These are phyloP conservation scores for Austroboletus niveus DNA, from an alignment of 1,284 basidiomycete species.

Conservation along the genomic window DNA sequence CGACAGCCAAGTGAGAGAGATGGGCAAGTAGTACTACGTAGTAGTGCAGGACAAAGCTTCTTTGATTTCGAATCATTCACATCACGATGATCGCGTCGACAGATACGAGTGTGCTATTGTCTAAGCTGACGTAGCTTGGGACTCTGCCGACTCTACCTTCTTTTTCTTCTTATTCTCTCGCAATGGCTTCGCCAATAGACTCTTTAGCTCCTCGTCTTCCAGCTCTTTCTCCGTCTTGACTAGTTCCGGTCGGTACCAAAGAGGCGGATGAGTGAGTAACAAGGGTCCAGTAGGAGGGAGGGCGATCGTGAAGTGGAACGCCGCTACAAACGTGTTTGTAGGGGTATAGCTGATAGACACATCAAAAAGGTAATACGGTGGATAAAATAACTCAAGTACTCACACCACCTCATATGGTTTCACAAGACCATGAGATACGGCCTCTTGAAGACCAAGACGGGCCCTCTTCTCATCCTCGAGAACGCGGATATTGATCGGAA, in stretches of 20 bases:
- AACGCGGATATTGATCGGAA: conserved; percentile 95
- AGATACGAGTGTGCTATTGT: conserved; percentile 23
- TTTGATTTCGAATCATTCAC: conserved; percentile 11
- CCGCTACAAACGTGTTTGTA: conserved; percentile 78
- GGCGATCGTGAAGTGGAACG: conserved; percentile 95
- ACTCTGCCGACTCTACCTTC: conserved; percentile 45
- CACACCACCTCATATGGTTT: conserved; percentile 90
- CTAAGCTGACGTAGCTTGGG: conserved; percentile 30
- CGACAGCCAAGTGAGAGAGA: neutral
- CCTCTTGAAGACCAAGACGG: conserved; percentile 94
- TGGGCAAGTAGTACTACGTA: too few species aligned
- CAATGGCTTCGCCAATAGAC: conserved; percentile 73
- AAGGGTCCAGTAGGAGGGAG: conserved; percentile 83
- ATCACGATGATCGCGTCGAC: conserved; percentile 15
- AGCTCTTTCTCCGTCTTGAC: conserved; percentile 88
- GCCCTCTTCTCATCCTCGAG: conserved; percentile 96
- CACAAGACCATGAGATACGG: conserved; percentile 88
- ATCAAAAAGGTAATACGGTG: conserved; percentile 8
- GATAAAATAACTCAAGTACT: conserved; percentile 31
- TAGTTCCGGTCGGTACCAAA: conserved; percentile 92
- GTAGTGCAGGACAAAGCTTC: neutral
- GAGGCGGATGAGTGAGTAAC: conserved; percentile 81
- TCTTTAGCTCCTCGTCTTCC: conserved; percentile 83
- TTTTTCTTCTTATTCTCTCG: conserved; percentile 93
- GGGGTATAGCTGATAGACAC: conserved; percentile 66